Conservation (phyloP, 2,329 filamentous ascomycete species). For the Fonsecaea pedrosoi region DNA sequence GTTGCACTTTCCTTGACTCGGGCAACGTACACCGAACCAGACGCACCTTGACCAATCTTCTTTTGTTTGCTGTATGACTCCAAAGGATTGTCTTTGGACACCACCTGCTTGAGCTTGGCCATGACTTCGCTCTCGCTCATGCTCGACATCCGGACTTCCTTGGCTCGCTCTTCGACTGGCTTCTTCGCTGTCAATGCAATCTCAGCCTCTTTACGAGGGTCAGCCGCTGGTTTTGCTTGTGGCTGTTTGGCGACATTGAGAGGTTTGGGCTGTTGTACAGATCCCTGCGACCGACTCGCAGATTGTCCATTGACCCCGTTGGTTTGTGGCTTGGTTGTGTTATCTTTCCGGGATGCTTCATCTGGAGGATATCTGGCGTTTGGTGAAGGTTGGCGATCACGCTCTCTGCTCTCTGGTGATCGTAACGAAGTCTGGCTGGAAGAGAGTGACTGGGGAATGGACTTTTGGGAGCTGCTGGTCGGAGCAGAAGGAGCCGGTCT, state of each 20-base stretch:
- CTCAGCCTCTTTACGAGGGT: conserved; percentile 87
- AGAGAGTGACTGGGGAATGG: conserved; percentile 38
- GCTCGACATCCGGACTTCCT: conserved; percentile 97
- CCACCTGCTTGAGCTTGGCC: conserved; percentile 90
- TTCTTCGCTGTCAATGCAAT: conserved; percentile 86
- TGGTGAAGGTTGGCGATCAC: conserved; percentile 48
- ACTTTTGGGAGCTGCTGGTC: conserved; percentile 39
- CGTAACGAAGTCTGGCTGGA: conserved; percentile 46
- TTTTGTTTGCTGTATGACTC: conserved; percentile 98
- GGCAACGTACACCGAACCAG: conserved; percentile 96
- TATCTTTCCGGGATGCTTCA: conserved; percentile 48
- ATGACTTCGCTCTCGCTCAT: conserved; percentile 98
- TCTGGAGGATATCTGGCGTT: conserved; percentile 44
- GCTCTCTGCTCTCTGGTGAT: conserved; percentile 45
- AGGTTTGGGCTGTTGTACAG: conserved; percentile 70
- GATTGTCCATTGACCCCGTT: conserved; percentile 54
- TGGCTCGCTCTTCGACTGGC: conserved; percentile 72
- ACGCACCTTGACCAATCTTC: conserved; percentile 98
- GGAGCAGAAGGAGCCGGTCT: conserved; percentile 79
- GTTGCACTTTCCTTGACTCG: conserved; percentile 87
- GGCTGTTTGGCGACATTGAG: conserved; percentile 76
- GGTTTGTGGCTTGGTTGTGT: conserved; percentile 45
- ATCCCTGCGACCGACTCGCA: conserved; percentile 54
- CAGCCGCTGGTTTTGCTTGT: conserved; percentile 58
- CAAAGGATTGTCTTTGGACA: conserved; percentile 93